These are phyloP conservation scores for Nitzschia sp. DNA, from an alignment of 108 stramenopile genomes.

Conservation along the genomic window DNA sequence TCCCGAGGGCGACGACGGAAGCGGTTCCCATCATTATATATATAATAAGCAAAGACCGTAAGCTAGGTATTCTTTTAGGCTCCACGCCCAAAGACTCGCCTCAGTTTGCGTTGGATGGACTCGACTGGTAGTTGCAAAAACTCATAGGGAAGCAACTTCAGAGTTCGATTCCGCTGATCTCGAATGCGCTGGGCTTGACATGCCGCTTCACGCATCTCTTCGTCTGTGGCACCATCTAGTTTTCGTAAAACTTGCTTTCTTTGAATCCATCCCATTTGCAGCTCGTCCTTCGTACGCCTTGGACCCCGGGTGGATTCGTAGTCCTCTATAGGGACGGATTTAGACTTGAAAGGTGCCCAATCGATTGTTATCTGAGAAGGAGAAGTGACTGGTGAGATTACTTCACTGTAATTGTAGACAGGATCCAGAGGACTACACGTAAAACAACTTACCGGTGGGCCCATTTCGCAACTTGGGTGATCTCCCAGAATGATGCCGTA, in stretches of 20 bases:
- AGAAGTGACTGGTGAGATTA: not conserved
- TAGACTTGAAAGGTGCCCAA: constrained; percentile 11
- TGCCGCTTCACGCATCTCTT: constrained; percentile 18
- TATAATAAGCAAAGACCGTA: too few species aligned
- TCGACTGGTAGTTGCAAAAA: constrained; percentile 5
- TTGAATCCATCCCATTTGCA: constrained; percentile 15
- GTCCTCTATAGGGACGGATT: not conserved
- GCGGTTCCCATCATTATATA: too few species aligned
- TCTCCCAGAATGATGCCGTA: constrained; percentile 23
- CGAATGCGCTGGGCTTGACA: constrained; percentile 5
- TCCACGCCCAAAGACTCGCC: not conserved
- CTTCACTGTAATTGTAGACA: not conserved
- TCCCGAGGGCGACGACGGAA: too few species aligned
- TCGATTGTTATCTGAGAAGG: constrained; percentile 2
- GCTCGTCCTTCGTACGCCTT: not conserved
- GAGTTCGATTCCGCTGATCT: not conserved
- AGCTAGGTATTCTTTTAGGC: too few species aligned
- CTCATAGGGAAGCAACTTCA: not conserved
- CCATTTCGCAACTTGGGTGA: constrained; percentile 12
- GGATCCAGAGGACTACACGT: not conserved
- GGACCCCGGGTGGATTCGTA: not conserved
- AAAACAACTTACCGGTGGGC: constrained; percentile 23
- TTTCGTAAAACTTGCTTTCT: constrained; percentile 7
- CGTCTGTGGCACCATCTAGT: constrained; percentile 12
- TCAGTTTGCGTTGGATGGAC: not conserved